A percentile compares a stretch with the other conserved stretches of the same genome.
Conservation (phyloP, 768 basidiomycete species). For the Russula sp. region DNA sequence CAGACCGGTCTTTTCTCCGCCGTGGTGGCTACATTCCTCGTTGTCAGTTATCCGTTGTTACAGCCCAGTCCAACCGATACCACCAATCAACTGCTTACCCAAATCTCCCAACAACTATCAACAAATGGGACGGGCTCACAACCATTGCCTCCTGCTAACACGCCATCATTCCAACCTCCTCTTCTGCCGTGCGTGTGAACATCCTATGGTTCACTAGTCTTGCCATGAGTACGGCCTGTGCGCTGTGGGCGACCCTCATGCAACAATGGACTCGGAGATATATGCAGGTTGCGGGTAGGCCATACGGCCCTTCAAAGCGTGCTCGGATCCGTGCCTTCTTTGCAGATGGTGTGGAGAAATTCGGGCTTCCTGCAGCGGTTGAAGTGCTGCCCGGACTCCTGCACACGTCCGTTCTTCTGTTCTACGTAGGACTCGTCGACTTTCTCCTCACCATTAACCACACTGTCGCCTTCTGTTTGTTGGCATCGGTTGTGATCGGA, state of each 20-base stretch:
- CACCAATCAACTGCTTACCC: slow-evolving; percentile 20
- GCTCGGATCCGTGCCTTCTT: slow-evolving; percentile 27
- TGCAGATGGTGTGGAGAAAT: slow-evolving; percentile 21
- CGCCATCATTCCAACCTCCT: slow-evolving; percentile 1
- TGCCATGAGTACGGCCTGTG: slow-evolving; percentile 19
- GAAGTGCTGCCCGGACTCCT: slow-evolving; percentile 27
- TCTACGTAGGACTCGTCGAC: slow-evolving; percentile 25
- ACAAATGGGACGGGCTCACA: slow-evolving; percentile 4
- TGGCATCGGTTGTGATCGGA: background rate
- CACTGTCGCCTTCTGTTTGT: slow-evolving; percentile 12
- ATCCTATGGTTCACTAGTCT: slow-evolving; percentile 26
- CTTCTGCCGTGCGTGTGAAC: slow-evolving; percentile 25
- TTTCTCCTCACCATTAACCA: slow-evolving; percentile 22
- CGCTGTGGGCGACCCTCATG: slow-evolving; percentile 28
- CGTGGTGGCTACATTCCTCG: slow-evolving; percentile 29
- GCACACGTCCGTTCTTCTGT: slow-evolving; percentile 26
- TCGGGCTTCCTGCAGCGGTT: slow-evolving; percentile 18
- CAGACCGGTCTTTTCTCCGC: slow-evolving; percentile 35
- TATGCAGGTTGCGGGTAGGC: slow-evolving; percentile 21
- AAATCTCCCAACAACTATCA: slow-evolving; percentile 25
- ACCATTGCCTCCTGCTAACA: background rate
- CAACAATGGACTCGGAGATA: slow-evolving; percentile 28
- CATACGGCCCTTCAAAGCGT: slow-evolving; percentile 20
- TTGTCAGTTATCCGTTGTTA: slow-evolving; percentile 29
- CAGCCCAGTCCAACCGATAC: slow-evolving; percentile 21